Percentiles rank a stretch among this genome's conserved stretches.
Evolutionary conservation across 495 filamentous ascomycete species (phyloP).

Genomic region (Penicillium atrosanguineum): DNA sequence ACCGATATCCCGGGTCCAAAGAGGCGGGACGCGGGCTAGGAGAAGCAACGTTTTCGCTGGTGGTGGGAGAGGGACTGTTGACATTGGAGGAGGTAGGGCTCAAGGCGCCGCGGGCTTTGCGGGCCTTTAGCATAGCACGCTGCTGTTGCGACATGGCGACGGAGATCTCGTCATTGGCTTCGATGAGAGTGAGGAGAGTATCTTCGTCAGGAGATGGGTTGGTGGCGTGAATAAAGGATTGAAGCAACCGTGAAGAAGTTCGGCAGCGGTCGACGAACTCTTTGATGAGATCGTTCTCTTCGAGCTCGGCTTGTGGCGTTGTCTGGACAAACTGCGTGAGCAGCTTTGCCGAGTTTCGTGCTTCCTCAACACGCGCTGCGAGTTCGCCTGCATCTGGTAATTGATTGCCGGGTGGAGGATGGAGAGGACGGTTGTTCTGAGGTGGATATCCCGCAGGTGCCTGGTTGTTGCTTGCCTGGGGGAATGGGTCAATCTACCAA

Average conservation of each 20-base stretch:
- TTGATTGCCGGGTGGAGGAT: slow-evolving; percentile 30
- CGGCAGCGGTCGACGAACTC: slow-evolving; percentile 91
- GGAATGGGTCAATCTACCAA: slow-evolving; percentile 7
- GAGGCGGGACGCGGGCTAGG: slow-evolving; percentile 6
- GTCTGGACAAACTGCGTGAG: slow-evolving; percentile 84
- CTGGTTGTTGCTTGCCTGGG: not conserved
- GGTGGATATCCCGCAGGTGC: not conserved
- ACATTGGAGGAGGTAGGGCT: slow-evolving; percentile 18
- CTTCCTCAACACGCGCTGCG: slow-evolving; percentile 81
- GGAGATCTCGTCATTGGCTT: slow-evolving; percentile 87
- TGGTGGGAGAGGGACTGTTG: slow-evolving; percentile 18
- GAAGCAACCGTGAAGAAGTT: slow-evolving; percentile 72
- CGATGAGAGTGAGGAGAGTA: slow-evolving; percentile 87
- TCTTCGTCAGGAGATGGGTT: slow-evolving; percentile 84
- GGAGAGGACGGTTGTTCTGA: slow-evolving; percentile 14
- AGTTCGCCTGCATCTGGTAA: slow-evolving; percentile 82
- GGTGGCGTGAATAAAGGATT: slow-evolving; percentile 76
- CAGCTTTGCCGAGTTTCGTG: slow-evolving; percentile 82
- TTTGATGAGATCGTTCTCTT: slow-evolving; percentile 78
- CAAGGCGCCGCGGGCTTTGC: slow-evolving; percentile 34
- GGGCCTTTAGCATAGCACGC: slow-evolving; percentile 73
- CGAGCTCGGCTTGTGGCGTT: slow-evolving; percentile 72
- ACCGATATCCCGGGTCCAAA: not conserved
- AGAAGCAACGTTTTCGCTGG: slow-evolving; percentile 15
- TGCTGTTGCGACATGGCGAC: slow-evolving; percentile 77